Conservation (phyloP, 2,329 filamentous ascomycete genomes). For the Beauveria pseudobassiana region DNA sequence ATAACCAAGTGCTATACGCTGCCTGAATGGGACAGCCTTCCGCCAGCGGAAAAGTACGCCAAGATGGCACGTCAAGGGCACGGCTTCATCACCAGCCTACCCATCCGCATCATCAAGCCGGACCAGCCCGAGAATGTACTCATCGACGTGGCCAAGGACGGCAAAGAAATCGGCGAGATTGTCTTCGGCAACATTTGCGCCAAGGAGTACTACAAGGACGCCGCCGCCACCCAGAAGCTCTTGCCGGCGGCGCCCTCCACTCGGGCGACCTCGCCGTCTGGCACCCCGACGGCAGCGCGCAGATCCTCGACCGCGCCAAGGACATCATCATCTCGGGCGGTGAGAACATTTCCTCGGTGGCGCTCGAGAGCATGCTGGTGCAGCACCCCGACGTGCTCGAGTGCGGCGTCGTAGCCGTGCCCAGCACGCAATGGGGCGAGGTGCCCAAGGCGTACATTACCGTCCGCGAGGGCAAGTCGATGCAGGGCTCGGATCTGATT, state of each 20-base stretch:
- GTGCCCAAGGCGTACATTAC: conserved; percentile 92
- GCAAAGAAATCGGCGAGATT: conserved; percentile 49
- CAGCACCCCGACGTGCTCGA: conserved; percentile 87
- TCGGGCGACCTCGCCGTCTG: conserved; percentile 90
- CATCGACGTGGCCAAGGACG: conserved; percentile 40
- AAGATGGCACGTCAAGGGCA: conserved; percentile 93
- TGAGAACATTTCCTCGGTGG: conserved; percentile 93
- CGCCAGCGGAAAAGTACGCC: conserved; percentile 68
- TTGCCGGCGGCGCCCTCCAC: conserved; percentile 78
- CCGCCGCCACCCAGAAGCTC: conserved; percentile 75
- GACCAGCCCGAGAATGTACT: conserved; percentile 56
- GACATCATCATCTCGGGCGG: conserved; percentile 98
- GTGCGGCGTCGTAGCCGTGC: conserved; percentile 80
- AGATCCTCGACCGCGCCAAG: conserved; percentile 90
- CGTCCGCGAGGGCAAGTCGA: conserved; percentile 54
- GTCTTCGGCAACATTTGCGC: conserved; percentile 85
- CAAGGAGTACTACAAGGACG: conserved; percentile 86
- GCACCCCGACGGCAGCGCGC: conserved; percentile 82
- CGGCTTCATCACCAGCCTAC: conserved; percentile 77
- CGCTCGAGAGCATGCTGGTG: conserved; percentile 81
- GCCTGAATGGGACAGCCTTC: conserved; percentile 72
- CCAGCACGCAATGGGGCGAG: conserved; percentile 90
- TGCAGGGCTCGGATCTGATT: conserved; percentile 57
- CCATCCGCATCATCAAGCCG: conserved; percentile 73
- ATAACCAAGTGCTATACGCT: conserved; percentile 91